Evolutionary conservation across 371 early-diverging fungal species (phyloP), one percentile per base, ranked within the genome.

Genomic region (Circinella minor): DNA sequence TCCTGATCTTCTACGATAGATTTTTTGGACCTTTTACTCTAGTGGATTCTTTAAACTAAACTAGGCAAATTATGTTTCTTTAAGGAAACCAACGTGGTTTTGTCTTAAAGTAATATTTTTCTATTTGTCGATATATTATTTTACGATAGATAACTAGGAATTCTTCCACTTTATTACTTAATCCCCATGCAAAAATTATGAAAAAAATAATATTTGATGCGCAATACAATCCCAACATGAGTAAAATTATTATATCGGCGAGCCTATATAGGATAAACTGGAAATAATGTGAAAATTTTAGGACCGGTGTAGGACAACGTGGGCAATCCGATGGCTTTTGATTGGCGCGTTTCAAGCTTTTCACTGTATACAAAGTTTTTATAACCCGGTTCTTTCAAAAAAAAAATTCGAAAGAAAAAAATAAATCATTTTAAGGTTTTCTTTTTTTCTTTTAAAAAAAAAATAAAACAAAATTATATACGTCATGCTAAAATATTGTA

Each of bases 11-110:
- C 64, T 13, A 64, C 65, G 46, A 54, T 65, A 43, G 43, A 27
- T 10, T 39, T 38, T 51, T 88, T 73, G 49, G 43, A 43, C 43
- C 43, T 43, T 27, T 6, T 43, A 43, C 43, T 43, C 43, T 43
- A 9, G 27, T 3, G 83, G 82, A 66, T 85, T 80, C 27, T 81
- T 71, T 65, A 90, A 75, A 55, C 73, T 75, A 55, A 34, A 57
- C 57, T 10, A 57, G 34, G 34, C 14, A 57, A 34, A 34, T 17
- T 17, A 27, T n/a, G 57, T 57, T 18, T 13, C 27, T 27, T n/a
- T 51, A n/a, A 51, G 51, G 51, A 51, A 51, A 51, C 17, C 51
- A 57, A 57, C 54, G 54, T 54, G 54, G 54, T 54, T 43, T 43
- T 11, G 43, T 11, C 43, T 11, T 2, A 54, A 18, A 6, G 20